phyloP scores from a whole-genome alignment of 2,329 filamentous ascomycete genomes.

The Ophiobolus disseminans region DNA sequence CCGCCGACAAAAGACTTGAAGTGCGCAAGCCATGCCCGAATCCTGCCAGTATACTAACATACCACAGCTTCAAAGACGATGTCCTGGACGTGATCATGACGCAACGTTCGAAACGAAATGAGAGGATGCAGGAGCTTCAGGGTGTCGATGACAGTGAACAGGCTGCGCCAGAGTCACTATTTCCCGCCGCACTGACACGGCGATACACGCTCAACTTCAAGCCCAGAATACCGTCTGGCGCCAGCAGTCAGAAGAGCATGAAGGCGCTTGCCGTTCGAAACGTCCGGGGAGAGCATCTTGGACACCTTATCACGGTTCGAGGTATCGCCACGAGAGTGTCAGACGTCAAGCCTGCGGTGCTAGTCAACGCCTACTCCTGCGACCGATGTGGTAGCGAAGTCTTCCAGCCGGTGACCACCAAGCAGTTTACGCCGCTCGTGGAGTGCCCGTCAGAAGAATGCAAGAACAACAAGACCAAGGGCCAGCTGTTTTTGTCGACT shows the following conservation, averaged over 20 bases:
- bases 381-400: constrained; percentile 96
- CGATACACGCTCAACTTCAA: constrained; percentile 97
- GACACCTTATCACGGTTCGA: constrained; percentile 89
- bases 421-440: constrained; percentile 85
- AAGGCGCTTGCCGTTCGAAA: constrained; percentile 88
- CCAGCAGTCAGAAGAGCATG: constrained; percentile 63
- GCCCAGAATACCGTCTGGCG: constrained; percentile 76
- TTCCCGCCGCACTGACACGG: constrained; percentile 89
- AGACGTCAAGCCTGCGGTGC: constrained; percentile 96
- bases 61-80: constrained; percentile 88
- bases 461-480: constrained; percentile 87
- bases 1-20: constrained; percentile 77
- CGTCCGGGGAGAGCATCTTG: constrained; percentile 90
- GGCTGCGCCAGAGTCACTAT: constrained; percentile 77
- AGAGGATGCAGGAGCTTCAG: constrained; percentile 65
- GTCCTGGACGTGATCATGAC: constrained; percentile 97
- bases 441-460: constrained; percentile 92
- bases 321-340: constrained; percentile 95
- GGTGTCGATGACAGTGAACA: constrained; percentile 57
- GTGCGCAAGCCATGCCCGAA: constrained; percentile 55
- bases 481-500: constrained; percentile 92
- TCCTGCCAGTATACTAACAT: constrained; percentile 27
- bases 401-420: constrained; percentile 92
- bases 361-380: constrained; percentile 97
- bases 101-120: constrained; percentile 85